Base-by-base conservation (phyloP, 371 early-diverging fungal genomes). In the Lichtheimia hyalospora region DNA sequence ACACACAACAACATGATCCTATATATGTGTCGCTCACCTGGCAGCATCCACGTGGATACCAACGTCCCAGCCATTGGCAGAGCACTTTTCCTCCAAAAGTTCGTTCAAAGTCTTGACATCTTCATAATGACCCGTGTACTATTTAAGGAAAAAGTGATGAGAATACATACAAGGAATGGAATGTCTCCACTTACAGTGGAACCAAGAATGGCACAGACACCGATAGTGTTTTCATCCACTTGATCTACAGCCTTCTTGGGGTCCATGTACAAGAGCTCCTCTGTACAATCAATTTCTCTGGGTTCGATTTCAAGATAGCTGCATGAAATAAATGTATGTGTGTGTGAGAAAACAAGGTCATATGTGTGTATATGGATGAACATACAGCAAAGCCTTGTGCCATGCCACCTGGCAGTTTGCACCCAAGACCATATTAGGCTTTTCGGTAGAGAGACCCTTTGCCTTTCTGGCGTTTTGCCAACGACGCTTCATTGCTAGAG, bases 31-130 rank as follows among this genome's bases (percentile, higher is more conserved):
- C 15, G 18, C 5, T 52, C 69, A 76, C 77, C 82, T 80, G 34
- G 92, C 92, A 16, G 89, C 92, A 63, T 91, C 91, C 43, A 92
- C 86, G 66, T 92, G 92, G 58, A 92, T 89, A 7, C 83, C 84
- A 43, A 90, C 68, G 43, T 85, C 85, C 68, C 70, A 77, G 6
- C 83, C 89, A 21, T 64, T 84, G 16, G 81, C 78, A 40, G 60
- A 58, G 41, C 84, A 66, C 59, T 84, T 78, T 43, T 73, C 73
- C 24, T 86, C 87, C 56, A 92, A 73, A 18, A 83, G 71, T 5
- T 81, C 68, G 49, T 82, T 70, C 67, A 91, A 73, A n/a, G 67
- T 76, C 49, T 81, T 68, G 16, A 88, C 90, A 65, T 87, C 83
- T 66, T 92, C 93, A 63, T 84, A 92, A 61, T 91, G 90, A 54